Conservation (phyloP, 257 asterid genomes). For the Jaltomata sinuosa region DNA sequence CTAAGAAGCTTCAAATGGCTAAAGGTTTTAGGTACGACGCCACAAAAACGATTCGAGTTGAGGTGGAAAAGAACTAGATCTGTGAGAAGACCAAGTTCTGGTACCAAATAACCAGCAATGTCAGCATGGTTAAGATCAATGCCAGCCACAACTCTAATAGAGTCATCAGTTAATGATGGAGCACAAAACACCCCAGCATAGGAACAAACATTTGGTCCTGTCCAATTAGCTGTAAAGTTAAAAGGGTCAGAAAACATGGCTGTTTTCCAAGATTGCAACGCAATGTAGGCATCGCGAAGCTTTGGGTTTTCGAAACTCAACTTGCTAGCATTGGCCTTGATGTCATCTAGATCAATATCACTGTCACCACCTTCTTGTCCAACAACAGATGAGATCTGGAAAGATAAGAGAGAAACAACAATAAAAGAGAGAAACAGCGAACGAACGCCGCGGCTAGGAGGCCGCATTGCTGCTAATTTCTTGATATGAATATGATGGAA, state of each 20-base stretch:
- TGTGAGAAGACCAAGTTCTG: constrained; percentile 49
- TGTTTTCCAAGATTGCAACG: constrained; percentile 56
- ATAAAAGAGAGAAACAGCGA: not conserved
- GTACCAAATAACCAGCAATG: constrained; percentile 62
- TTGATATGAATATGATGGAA: not conserved
- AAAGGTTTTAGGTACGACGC: constrained; percentile 40
- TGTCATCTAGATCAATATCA: constrained; percentile 7
- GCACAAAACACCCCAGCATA: constrained; percentile 55
- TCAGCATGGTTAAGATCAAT: constrained; percentile 71
- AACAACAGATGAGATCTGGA: constrained; percentile 20
- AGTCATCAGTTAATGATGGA: constrained; percentile 23
- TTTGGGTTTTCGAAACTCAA: constrained; percentile 39
- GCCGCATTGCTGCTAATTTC: not conserved
- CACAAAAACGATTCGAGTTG: constrained; percentile 68
- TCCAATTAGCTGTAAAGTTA: constrained; percentile 58
- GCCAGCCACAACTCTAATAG: constrained; percentile 53
- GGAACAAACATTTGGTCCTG: constrained; percentile 46
- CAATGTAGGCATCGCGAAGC: constrained; percentile 51
- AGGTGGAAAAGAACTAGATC: constrained; percentile 63
- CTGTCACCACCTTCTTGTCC: constrained; percentile 12
- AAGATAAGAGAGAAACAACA: not conserved
- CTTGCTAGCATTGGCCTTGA: constrained; percentile 3
- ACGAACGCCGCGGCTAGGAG: not conserved
- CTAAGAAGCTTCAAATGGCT: constrained; percentile 26
- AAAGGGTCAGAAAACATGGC: constrained; percentile 68